These are phyloP conservation scores for Neurospora tetraspora DNA, from an alignment of 495 filamentous ascomycete species.

Conservation along the genomic window DNA sequence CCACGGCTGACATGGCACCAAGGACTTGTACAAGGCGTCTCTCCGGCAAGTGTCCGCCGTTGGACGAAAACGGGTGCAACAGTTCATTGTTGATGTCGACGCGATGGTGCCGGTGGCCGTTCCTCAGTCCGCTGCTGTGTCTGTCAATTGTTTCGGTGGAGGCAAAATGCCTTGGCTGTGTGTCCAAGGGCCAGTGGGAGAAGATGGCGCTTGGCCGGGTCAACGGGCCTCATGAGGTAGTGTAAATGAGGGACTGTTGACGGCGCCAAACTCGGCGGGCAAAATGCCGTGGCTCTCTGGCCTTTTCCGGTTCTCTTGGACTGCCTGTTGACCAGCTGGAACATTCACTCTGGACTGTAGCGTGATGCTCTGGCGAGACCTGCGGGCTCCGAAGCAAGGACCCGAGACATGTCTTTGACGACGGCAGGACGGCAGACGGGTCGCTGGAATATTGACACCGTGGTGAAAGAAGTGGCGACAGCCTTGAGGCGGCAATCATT, in stretches of 20 bases:
- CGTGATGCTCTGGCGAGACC: background rate
- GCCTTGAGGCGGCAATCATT: background rate
- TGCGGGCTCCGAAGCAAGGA: background rate
- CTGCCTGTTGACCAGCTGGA: background rate
- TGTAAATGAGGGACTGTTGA: background rate
- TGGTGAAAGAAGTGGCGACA: background rate
- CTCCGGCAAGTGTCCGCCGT: background rate
- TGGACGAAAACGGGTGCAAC: background rate
- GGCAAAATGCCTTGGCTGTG: background rate
- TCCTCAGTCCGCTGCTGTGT: background rate
- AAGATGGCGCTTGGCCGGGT: background rate
- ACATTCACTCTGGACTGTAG: too few relatives aligned
- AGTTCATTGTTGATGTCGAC: background rate
- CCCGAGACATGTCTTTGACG: background rate
- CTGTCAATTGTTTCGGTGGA: background rate
- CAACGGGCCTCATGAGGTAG: background rate
- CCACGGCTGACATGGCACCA: constrained; percentile 4
- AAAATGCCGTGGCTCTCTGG: background rate
- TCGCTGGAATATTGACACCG: background rate
- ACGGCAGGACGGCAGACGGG: background rate
- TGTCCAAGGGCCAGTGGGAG: too few relatives aligned
- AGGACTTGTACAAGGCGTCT: constrained; percentile 1
- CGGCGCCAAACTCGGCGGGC: background rate
- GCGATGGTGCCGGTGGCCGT: background rate
- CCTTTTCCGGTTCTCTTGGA: background rate